Conservation (phyloP, 1,284 basidiomycete species). For the Tilletiaria anomala region DNA sequence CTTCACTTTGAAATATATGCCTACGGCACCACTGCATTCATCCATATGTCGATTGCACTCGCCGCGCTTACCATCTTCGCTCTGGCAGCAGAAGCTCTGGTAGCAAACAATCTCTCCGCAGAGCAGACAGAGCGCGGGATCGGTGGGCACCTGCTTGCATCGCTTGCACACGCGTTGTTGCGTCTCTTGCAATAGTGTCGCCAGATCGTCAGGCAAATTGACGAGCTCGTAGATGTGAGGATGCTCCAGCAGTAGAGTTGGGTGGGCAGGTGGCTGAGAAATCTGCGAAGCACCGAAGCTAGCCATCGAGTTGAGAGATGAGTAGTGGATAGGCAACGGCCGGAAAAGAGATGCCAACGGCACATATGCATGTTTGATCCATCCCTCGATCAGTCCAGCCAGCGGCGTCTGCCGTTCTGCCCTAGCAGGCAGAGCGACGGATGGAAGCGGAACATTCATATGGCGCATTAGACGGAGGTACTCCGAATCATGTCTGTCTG, state of each 20-base stretch:
- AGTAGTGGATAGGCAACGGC: conserved; percentile 30
- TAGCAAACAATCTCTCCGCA: conserved; percentile 81
- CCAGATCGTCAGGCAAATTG: conserved; percentile 64
- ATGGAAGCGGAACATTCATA: conserved; percentile 25
- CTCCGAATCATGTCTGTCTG: conserved; percentile 9
- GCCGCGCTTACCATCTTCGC: conserved; percentile 44
- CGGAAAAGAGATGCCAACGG: conserved; percentile 35
- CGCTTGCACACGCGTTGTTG: conserved; percentile 56
- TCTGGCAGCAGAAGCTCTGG: conserved; percentile 81
- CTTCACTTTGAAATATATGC: conserved; percentile 81
- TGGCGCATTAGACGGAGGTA: conserved; percentile 21
- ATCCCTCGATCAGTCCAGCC: conserved; percentile 33
- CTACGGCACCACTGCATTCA: conserved; percentile 81
- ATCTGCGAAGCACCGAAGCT: no score
- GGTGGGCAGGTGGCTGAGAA: no score
- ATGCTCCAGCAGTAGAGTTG: conserved; percentile 54
- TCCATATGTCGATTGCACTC: conserved; percentile 93
- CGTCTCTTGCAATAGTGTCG: conserved; percentile 62
- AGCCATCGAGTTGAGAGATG: no score
- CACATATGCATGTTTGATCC: conserved; percentile 37
- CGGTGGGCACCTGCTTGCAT: conserved; percentile 65
- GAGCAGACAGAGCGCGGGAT: conserved; percentile 79
- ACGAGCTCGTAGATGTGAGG: conserved; percentile 73
- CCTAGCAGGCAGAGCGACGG: conserved; percentile 21
- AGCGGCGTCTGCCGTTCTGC: conserved; percentile 30